Evolutionary conservation across 768 basidiomycete species (phyloP).

Genomic region (Termitomyces sp.): DNA sequence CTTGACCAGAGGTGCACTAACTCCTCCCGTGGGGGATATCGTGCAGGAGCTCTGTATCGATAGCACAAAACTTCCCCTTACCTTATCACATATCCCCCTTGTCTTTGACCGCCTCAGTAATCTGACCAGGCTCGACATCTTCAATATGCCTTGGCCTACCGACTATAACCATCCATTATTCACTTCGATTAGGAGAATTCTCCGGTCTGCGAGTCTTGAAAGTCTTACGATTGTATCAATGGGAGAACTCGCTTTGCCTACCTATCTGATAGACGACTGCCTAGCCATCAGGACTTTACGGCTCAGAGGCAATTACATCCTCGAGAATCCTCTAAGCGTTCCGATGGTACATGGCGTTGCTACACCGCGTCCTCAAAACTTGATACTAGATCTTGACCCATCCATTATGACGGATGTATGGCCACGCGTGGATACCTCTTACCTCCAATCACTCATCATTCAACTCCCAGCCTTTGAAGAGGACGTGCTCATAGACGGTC

Average conservation of each 20-base stretch:
- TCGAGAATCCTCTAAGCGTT: not conserved
- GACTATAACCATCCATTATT: not conserved
- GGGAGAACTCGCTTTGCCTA: not conserved
- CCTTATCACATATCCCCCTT: not conserved
- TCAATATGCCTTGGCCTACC: conserved; percentile 1
- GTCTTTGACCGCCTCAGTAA: not conserved
- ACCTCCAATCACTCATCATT: conserved; percentile 1
- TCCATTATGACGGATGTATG: not conserved
- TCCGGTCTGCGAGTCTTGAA: not conserved
- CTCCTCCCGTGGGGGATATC: not conserved
- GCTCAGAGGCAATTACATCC: not conserved
- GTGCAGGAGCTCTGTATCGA: conserved; percentile 2
- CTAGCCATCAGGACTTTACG: not conserved
- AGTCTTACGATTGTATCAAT: not conserved
- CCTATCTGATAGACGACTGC: conserved; percentile 1
- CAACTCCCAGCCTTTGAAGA: not conserved
- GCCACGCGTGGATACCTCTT: conserved; percentile 1
- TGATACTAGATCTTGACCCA: not conserved
- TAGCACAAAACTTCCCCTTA: not conserved
- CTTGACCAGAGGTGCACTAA: not conserved
- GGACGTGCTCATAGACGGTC: not conserved
- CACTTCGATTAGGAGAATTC: not conserved
- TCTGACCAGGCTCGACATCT: not conserved
- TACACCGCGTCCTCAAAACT: not conserved
- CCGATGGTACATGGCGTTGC: not conserved